These are phyloP conservation scores for Geoglossum glabrum DNA, from an alignment of 495 filamentous ascomycete genomes.

Conservation along the genomic window DNA sequence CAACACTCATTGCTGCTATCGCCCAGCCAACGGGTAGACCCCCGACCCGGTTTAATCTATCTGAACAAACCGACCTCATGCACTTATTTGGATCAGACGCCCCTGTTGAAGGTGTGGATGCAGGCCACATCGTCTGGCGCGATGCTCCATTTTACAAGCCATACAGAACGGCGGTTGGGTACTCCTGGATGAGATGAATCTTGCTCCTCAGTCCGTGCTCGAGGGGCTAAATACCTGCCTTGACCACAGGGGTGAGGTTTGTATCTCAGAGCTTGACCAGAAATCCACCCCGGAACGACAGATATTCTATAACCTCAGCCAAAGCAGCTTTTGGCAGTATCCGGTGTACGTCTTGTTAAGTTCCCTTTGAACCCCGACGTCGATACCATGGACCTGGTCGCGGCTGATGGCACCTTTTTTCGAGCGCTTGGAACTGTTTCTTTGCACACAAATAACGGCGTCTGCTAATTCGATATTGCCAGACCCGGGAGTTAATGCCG, in stretches of 20 bases:
- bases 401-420: conserved; percentile 39
- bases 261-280: conserved; percentile 83
- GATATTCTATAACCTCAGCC: conserved; percentile 42
- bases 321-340: conserved; percentile 39
- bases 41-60: conserved; percentile 84
- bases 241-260: conserved; percentile 91
- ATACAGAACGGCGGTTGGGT: conserved; percentile 97
- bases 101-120: conserved; percentile 69
- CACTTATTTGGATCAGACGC: conserved; percentile 96
- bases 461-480: conserved; percentile 6
- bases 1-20: conserved; percentile 70
- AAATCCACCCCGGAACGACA: conserved; percentile 31
- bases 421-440: conserved; percentile 30
- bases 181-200: conserved; percentile 93
- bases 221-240: conserved; percentile 95
- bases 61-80: conserved; percentile 92
- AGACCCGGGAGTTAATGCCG: not conserved
- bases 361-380: conserved; percentile 80
- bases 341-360: conserved; percentile 51
- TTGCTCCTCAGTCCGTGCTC: conserved; percentile 90
- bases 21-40: conserved; percentile 57
- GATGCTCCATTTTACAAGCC: conserved; percentile 88
- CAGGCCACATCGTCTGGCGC: conserved; percentile 81
- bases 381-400: conserved; percentile 91
- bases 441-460: conserved; percentile 32